These are phyloP conservation scores for Candida fluviatilis DNA, from an alignment of 805 yeast species.

Conservation along the genomic window DNA sequence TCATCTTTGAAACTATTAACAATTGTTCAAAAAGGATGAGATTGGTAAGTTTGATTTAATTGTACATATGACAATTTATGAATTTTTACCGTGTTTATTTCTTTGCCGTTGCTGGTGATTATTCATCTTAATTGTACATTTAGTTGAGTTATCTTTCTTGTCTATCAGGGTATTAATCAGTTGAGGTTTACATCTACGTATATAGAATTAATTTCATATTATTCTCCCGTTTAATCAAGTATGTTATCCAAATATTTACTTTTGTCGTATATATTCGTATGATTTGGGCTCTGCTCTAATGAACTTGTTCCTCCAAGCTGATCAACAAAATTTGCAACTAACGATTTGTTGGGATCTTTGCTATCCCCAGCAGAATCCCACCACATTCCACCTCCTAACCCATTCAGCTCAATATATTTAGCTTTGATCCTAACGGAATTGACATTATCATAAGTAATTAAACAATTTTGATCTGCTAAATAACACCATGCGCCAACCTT, in stretches of 20 bases:
- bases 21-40: too few relatives aligned
- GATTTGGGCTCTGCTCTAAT: slow-evolving; percentile 14
- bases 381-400: slow-evolving; percentile 85
- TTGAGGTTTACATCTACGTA: background rate
- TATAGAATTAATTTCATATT: too few relatives aligned
- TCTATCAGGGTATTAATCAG: too few relatives aligned
- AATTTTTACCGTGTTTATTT: background rate
- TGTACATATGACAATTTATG: background rate
- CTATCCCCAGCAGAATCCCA: slow-evolving; percentile 91
- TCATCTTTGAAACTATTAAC: background rate
- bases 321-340: slow-evolving; percentile 44
- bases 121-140: background rate
- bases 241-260: slow-evolving; percentile 13
- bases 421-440: slow-evolving; percentile 56
- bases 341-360: slow-evolving; percentile 24
- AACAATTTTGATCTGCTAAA: slow-evolving; percentile 27
- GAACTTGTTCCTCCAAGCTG: slow-evolving; percentile 23
- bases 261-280: slow-evolving; percentile 10
- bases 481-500: slow-evolving; percentile 52
- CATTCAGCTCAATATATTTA: slow-evolving; percentile 41
- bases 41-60: too few relatives aligned
- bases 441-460: slow-evolving; percentile 66
- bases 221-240: background rate
- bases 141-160: background rate
- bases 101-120: background rate